Percentiles rank a stretch among this genome's conserved stretches.
These are phyloP conservation scores for Podila epicladia DNA, from an alignment of 192 early-diverging fungal species.

Conservation along the genomic window DNA sequence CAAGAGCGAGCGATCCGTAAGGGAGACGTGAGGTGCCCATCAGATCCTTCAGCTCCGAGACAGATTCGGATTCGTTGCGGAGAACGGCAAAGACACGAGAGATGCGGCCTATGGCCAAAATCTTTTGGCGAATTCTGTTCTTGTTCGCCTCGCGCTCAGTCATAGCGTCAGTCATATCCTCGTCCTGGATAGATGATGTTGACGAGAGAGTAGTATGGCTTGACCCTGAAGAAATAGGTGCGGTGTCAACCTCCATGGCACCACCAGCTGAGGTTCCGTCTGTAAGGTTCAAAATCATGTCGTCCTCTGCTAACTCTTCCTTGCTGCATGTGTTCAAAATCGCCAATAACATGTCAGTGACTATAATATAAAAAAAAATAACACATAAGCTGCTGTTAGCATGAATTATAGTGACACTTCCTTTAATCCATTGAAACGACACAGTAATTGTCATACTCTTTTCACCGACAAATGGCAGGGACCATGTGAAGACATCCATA, in stretches of 20 bases:
- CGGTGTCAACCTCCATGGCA: constrained; percentile 36
- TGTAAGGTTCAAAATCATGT: constrained; percentile 42
- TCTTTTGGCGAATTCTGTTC: constrained; percentile 67
- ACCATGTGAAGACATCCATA: constrained; percentile 99
- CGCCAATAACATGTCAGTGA: constrained; percentile 96
- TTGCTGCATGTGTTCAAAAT: constrained; percentile 96
- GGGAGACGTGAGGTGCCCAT: constrained; percentile 89
- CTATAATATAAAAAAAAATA: constrained; percentile 51
- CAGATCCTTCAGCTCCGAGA: constrained; percentile 92
- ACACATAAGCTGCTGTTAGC: neutral
- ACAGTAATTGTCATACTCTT: constrained; percentile 71
- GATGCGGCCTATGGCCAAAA: constrained; percentile 92
- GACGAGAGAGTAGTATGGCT: constrained; percentile 15
- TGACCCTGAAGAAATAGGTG: constrained; percentile 13
- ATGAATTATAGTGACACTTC: neutral
- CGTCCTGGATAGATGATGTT: constrained; percentile 3
- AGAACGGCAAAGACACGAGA: constrained; percentile 90
- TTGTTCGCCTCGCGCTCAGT: constrained; percentile 22
- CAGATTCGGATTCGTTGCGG: constrained; percentile 90
- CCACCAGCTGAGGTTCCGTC: constrained; percentile 1
- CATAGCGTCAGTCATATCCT: constrained; percentile 25
- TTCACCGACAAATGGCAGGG: constrained; percentile 97
- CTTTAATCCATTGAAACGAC: neutral
- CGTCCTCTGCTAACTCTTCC: constrained; percentile 86
- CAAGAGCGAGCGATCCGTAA: constrained; percentile 85